These are phyloP conservation scores for Rutstroemia sp. DNA, from an alignment of 2,329 filamentous ascomycete genomes.

Conservation along the genomic window DNA sequence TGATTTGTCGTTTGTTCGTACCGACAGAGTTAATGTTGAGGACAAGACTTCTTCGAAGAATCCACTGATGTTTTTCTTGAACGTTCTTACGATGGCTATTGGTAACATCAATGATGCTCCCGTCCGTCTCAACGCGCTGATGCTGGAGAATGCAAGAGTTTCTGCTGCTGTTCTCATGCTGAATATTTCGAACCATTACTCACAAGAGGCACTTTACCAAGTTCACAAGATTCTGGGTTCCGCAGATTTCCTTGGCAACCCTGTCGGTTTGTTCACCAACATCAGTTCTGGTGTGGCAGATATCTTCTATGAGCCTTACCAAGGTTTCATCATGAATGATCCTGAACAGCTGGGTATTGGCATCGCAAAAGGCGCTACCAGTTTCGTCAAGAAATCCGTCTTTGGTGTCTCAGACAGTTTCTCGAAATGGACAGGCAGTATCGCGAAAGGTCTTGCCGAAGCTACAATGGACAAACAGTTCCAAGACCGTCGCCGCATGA, in stretches of 20 bases:
- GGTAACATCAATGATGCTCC: constrained; percentile 98
- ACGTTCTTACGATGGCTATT: constrained; percentile 98
- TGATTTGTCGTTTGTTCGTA: constrained; percentile 93
- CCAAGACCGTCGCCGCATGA: constrained; percentile 92
- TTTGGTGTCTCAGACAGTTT: constrained; percentile 97
- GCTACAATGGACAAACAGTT: constrained; percentile 98
- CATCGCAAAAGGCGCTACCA: constrained; percentile 92
- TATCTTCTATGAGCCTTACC: constrained; percentile 99
- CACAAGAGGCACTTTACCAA: constrained; percentile 91
- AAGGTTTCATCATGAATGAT: constrained; percentile 84
- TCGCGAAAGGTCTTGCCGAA: constrained; percentile 92
- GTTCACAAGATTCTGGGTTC: constrained; percentile 96
- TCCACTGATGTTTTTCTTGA: constrained; percentile 97
- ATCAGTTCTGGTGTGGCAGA: constrained; percentile 95
- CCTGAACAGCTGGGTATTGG: constrained; percentile 92
- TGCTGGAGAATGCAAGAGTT: constrained; percentile 91
- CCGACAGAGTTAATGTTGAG: constrained; percentile 91
- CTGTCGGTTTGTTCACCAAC: constrained; percentile 96
- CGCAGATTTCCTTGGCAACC: constrained; percentile 95
- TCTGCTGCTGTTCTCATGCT: constrained; percentile 76
- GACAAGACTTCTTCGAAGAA: constrained; percentile 87
- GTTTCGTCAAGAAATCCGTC: constrained; percentile 97
- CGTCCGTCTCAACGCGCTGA: constrained; percentile 83
- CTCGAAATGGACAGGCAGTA: constrained; percentile 93
- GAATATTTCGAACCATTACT: constrained; percentile 90